phyloP scores from a whole-genome alignment of 768 basidiomycete genomes.

The Mrakia blollopis region DNA sequence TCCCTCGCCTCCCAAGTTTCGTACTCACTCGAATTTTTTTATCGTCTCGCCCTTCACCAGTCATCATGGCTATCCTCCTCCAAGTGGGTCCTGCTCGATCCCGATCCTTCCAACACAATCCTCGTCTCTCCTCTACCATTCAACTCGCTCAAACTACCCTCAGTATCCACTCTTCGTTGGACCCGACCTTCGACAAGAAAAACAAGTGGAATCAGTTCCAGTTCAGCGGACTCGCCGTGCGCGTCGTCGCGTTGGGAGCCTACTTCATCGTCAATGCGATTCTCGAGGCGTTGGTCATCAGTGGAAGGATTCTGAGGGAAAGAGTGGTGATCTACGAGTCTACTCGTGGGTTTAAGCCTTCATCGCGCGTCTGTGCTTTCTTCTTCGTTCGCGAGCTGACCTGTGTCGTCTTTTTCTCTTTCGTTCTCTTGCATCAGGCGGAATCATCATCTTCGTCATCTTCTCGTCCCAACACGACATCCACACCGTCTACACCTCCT shows the following conservation, averaged over 20 bases:
- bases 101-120: not conserved
- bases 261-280: conserved; percentile 4
- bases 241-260: not conserved
- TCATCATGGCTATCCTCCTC: not conserved
- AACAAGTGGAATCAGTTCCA: not conserved
- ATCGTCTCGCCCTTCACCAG: not conserved
- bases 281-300: not conserved
- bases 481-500: not conserved
- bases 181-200: not conserved
- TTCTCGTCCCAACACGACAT: conserved; percentile 4
- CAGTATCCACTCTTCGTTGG: not conserved
- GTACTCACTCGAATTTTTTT: not conserved
- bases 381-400: not conserved
- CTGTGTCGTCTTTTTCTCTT: not conserved
- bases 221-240: not conserved
- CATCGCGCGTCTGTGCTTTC: not conserved
- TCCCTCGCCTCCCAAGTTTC: not conserved
- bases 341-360: not conserved
- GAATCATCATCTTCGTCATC: conserved; percentile 7
- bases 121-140: not conserved
- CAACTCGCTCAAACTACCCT: not conserved
- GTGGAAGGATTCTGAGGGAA: not conserved
- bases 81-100: not conserved
- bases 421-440: not conserved
- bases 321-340: not conserved